Evolutionary conservation across 176 grass and related monocot species (phyloP).

Genomic region (Aegilops speltoides): DNA sequence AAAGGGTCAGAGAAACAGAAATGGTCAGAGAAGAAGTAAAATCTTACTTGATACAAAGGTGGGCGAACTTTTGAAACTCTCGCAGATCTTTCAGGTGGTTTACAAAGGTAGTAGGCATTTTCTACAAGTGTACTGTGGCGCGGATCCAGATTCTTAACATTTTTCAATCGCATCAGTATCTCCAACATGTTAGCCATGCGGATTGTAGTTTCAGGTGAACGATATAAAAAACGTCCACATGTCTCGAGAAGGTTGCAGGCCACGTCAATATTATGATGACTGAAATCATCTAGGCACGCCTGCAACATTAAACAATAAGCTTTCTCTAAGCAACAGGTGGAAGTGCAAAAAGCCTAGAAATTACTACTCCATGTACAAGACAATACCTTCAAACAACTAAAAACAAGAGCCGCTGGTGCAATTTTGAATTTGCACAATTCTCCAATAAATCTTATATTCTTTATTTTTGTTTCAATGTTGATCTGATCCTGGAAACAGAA

Average conservation of each 20-base stretch:
- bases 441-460: slow-evolving; percentile 98
- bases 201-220: slow-evolving; percentile 93
- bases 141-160: slow-evolving; percentile 97
- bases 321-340: slow-evolving; percentile 11
- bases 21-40: slow-evolving; percentile 14
- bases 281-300: slow-evolving; percentile 98
- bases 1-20: slow-evolving; percentile 14
- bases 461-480: slow-evolving; percentile 99
- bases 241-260: slow-evolving; percentile 97
- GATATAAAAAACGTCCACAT: slow-evolving; percentile 92
- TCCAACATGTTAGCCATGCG: slow-evolving; percentile 97
- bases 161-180: slow-evolving; percentile 98
- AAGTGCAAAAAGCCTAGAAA: slow-evolving; percentile 4
- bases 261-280: slow-evolving; percentile 99
- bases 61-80: slow-evolving; percentile 87
- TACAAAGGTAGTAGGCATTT: slow-evolving; percentile 98
- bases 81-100: slow-evolving; percentile 93
- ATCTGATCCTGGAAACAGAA: slow-evolving; percentile 93
- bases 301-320: slow-evolving; percentile 43
- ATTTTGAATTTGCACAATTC: slow-evolving; percentile 99
- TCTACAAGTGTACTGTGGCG: slow-evolving; percentile 97
- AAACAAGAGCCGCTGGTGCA: slow-evolving; percentile 77
- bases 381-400: slow-evolving; percentile 97
- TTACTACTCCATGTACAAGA: background rate
- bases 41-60: slow-evolving; percentile 87